Evolutionary conservation across 2,329 filamentous ascomycete genomes (phyloP).

Genomic region (Ophiognomonia clavigignenti-juglandacearum): DNA sequence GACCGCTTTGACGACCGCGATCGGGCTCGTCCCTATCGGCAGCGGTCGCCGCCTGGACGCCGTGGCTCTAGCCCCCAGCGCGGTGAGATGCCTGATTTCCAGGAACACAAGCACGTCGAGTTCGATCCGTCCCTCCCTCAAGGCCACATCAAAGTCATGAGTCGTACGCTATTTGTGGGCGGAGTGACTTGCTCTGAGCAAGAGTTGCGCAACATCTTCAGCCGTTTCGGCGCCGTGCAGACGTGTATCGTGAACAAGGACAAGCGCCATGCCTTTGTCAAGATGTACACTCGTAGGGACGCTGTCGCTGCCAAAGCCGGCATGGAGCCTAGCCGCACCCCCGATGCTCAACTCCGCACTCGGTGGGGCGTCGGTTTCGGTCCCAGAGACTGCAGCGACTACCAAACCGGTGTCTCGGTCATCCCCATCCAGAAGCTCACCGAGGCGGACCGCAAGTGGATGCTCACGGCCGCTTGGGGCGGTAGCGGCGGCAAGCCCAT

Average conservation of each 20-base stretch:
- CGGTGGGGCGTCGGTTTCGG: slow-evolving; percentile 98
- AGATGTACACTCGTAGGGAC: slow-evolving; percentile 89
- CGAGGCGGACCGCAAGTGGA: slow-evolving; percentile 96
- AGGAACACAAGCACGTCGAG: slow-evolving; percentile 66
- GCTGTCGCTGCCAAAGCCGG: slow-evolving; percentile 78
- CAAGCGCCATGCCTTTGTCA: slow-evolving; percentile 97
- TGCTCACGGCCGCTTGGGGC: slow-evolving; percentile 87
- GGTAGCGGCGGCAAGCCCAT: slow-evolving; percentile 83
- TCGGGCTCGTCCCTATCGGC: slow-evolving; percentile 64
- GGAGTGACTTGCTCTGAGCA: slow-evolving; percentile 83
- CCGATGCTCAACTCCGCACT: slow-evolving; percentile 74
- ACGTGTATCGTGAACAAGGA: slow-evolving; percentile 98
- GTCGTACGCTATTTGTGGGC: slow-evolving; percentile 92
- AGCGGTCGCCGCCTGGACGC: slow-evolving; percentile 74
- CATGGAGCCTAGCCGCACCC: slow-evolving; percentile 75
- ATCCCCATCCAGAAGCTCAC: slow-evolving; percentile 92
- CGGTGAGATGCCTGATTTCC: slow-evolving; percentile 31
- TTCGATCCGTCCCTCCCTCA: slow-evolving; percentile 70
- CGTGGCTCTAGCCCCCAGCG: slow-evolving; percentile 55
- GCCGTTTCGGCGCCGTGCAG: slow-evolving; percentile 79
- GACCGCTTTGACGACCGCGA: slow-evolving; percentile 53
- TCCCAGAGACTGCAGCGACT: slow-evolving; percentile 94
- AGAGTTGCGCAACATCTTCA: slow-evolving; percentile 78
- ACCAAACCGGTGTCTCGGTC: slow-evolving; percentile 82
- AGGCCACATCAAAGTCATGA: slow-evolving; percentile 85